Evolutionary conservation across 495 filamentous ascomycete genomes (phyloP).

Genomic region (Glutinoglossum americanum): DNA sequence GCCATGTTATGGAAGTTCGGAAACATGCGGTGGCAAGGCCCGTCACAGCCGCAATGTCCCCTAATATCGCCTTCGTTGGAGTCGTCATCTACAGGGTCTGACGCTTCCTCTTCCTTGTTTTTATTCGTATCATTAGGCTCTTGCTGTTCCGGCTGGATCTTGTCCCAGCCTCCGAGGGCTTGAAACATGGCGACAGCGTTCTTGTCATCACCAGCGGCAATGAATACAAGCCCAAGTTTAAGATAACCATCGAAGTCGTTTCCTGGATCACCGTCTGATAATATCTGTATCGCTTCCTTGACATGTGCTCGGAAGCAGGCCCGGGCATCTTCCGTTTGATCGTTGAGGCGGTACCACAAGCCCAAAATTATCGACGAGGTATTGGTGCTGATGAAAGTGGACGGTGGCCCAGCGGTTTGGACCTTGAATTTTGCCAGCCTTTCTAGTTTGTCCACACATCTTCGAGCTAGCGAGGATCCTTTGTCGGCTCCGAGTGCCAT

Average conservation of each 20-base stretch:
- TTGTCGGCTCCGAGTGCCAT: background rate
- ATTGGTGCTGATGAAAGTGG: background rate
- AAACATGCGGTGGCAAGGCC: background rate
- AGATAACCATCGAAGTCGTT: background rate
- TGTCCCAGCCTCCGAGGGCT: background rate
- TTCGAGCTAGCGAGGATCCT: background rate
- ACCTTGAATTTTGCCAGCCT: background rate
- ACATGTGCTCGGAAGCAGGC: slow-evolving; percentile 2
- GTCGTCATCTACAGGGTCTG: too few species aligned
- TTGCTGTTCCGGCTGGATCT: background rate
- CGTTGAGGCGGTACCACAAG: slow-evolving; percentile 5
- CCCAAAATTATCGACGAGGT: background rate
- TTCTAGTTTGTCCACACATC: background rate
- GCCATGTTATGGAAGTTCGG: background rate
- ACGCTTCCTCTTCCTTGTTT: background rate
- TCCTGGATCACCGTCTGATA: slow-evolving; percentile 5
- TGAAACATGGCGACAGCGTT: background rate
- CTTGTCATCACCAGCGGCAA: background rate
- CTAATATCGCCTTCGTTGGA: too few species aligned
- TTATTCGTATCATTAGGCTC: background rate
- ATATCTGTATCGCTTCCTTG: background rate
- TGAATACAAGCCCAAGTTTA: background rate
- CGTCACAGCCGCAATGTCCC: background rate
- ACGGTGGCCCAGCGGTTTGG: background rate
- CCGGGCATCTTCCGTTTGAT: background rate